Conservation (phyloP, 495 filamentous ascomycete species). For the Cercophora sp. region DNA sequence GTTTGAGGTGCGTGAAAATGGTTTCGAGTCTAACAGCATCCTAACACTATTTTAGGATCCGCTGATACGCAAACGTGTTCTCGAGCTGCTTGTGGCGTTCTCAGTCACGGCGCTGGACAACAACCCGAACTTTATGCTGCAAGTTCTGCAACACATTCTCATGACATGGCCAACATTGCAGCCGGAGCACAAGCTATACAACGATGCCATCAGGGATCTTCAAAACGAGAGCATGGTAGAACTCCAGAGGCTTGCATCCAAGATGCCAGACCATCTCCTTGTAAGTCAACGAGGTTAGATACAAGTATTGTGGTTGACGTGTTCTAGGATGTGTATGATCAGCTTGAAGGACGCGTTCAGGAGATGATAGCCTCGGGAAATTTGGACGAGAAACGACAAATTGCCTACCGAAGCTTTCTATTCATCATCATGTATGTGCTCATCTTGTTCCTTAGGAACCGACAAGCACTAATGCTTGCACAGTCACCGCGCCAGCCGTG, state of each 20-base stretch:
- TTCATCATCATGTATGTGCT: slow-evolving; percentile 78
- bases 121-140: slow-evolving; percentile 74
- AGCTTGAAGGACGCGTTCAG: slow-evolving; percentile 76
- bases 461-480: background rate
- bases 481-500: slow-evolving; percentile 73
- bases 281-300: slow-evolving; percentile 46
- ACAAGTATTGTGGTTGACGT: no score
- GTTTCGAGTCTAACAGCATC: no score
- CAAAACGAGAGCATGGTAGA: slow-evolving; percentile 78
- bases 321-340: slow-evolving; percentile 68
- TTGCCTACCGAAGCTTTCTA: slow-evolving; percentile 68
- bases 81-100: slow-evolving; percentile 81
- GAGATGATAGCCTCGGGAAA: slow-evolving; percentile 70
- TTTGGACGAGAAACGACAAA: slow-evolving; percentile 67
- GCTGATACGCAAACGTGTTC: slow-evolving; percentile 73
- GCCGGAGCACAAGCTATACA: slow-evolving; percentile 65
- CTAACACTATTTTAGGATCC: no score
- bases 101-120: slow-evolving; percentile 77
- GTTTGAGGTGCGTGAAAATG: slow-evolving; percentile 60
- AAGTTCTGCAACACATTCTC: slow-evolving; percentile 84
- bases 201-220: slow-evolving; percentile 87
- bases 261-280: slow-evolving; percentile 84
- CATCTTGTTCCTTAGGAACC: background rate
- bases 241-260: slow-evolving; percentile 80
- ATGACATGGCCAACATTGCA: slow-evolving; percentile 70